Base-by-base conservation (phyloP, 768 basidiomycete species). In the Neoboletus subvelutipes region DNA sequence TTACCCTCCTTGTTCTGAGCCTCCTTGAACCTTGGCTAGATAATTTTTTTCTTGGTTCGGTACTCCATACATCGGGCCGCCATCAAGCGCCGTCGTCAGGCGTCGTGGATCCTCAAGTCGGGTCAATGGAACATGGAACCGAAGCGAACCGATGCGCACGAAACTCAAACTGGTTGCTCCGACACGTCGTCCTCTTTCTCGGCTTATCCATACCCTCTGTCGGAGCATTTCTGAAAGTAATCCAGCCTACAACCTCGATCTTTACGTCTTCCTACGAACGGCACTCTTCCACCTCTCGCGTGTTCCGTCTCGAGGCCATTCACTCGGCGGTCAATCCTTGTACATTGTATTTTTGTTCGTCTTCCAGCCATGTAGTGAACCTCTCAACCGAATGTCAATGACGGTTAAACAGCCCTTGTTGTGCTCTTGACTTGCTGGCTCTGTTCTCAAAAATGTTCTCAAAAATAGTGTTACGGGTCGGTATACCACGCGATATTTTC, bases 1-100 rank as follows among this genome's bases (percentile, higher is more conserved):
- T 40, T 17, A 10, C 18, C 26, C 34, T 17, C 7, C 22, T 15
- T n/a, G 17, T 54, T 31, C 57, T 59, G 17, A 63, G 24, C 37
- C 11, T n/a, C 26, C 15, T 17, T 0, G 20, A 31, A 26, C 29
- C 10, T 22, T 37, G 46, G 33, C 40, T 33, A 67, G 63, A 45
- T 59, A 24, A n/a, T 37, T n/a, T 46, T 64, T 26, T 46, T 64
- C 40, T 1, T 56, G 18, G 65, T 64, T 45, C 63, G 58, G 33
- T 56, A 53, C 47, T 54, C 29, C 18, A 59, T 64, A 52, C 62
- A 49, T 49, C 57, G 56, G 5, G 50, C 57, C 18, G 62, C 57
- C 18, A 29, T 64, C 53, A 64, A 67, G 41, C 57, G 62, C 28
- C 65, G 65, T 45, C 62, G 65, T 56, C 65, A 67, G 56, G 62